These are phyloP conservation scores for Tardiomyces blankii DNA, from an alignment of 1,139 yeast species.

Conservation along the genomic window DNA sequence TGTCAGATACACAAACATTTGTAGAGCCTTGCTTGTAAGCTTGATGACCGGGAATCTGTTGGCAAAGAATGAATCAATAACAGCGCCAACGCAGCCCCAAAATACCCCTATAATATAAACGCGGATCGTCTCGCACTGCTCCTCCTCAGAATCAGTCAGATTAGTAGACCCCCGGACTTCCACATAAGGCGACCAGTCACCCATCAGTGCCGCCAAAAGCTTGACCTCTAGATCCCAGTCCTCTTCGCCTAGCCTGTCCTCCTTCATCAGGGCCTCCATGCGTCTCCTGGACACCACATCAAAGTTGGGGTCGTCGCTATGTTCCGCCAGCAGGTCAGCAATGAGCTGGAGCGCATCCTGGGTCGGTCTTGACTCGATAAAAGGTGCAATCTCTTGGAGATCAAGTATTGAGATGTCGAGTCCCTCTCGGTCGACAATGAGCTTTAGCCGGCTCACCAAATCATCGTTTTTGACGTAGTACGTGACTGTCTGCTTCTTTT, in stretches of 20 bases:
- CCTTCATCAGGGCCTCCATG: slow-evolving; percentile 18
- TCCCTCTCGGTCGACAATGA: too few species aligned
- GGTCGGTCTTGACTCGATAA: slow-evolving; percentile 5
- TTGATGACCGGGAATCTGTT: slow-evolving; percentile 43
- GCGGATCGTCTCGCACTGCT: slow-evolving; percentile 45
- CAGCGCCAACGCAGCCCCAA: slow-evolving; percentile 46
- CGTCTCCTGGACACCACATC: slow-evolving; percentile 26
- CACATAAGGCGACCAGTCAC: slow-evolving; percentile 50
- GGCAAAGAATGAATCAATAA: slow-evolving; percentile 46
- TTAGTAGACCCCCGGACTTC: slow-evolving; percentile 51
- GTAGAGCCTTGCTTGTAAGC: slow-evolving; percentile 38
- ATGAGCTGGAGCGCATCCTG: slow-evolving; percentile 32
- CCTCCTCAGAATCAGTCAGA: slow-evolving; percentile 38
- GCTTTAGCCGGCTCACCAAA: too few species aligned
- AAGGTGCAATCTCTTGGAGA: slow-evolving; percentile 6
- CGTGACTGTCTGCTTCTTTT: too few species aligned
- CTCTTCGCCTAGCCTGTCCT: slow-evolving; percentile 6
- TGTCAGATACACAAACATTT: slow-evolving; percentile 46
- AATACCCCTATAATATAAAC: slow-evolving; percentile 44
- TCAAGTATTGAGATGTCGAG: slow-evolving; percentile 2
- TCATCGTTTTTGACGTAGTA: too few species aligned
- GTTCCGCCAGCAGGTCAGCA: slow-evolving; percentile 28
- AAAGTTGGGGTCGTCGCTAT: slow-evolving; percentile 40
- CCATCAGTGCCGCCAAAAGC: slow-evolving; percentile 25
- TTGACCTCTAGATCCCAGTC: slow-evolving; percentile 25